These are phyloP conservation scores for Arthroderma sp. DNA, from an alignment of 2,329 filamentous ascomycete species.

Conservation along the genomic window DNA sequence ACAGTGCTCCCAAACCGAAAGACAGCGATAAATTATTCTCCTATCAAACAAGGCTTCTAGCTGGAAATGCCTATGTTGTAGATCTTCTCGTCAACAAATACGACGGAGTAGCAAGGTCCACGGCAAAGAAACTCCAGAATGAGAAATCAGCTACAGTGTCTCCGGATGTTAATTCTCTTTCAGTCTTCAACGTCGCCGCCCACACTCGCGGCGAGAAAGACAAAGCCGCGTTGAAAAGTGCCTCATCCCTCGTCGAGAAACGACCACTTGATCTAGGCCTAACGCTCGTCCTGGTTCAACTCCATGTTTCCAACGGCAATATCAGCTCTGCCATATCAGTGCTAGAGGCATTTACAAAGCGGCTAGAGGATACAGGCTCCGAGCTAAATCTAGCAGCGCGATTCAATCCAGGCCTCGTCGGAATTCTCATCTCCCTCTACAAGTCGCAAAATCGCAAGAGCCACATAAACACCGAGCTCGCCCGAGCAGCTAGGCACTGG, in stretches of 20 bases:
- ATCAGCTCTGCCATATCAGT: slow-evolving; percentile 59
- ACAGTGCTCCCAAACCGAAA: slow-evolving; percentile 35
- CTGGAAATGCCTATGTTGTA: slow-evolving; percentile 42
- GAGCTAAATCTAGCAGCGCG: slow-evolving; percentile 53
- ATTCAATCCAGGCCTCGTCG: slow-evolving; percentile 73
- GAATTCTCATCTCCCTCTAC: slow-evolving; percentile 67
- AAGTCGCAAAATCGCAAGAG: slow-evolving; percentile 58
- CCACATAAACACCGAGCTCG: slow-evolving; percentile 59
- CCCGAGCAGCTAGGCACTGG: slow-evolving; percentile 74
- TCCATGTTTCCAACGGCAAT: slow-evolving; percentile 62
- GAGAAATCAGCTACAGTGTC: slow-evolving; percentile 38
- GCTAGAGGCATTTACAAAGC: slow-evolving; percentile 61
- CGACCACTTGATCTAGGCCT: slow-evolving; percentile 70
- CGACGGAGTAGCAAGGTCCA: slow-evolving; percentile 44
- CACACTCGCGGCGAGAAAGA: slow-evolving; percentile 50
- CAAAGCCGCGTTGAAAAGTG: slow-evolving; percentile 54
- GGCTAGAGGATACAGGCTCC: slow-evolving; percentile 50
- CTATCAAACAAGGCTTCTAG: slow-evolving; percentile 43
- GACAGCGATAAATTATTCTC: slow-evolving; percentile 44
- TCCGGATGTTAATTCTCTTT: slow-evolving; percentile 41
- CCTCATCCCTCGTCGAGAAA: slow-evolving; percentile 57
- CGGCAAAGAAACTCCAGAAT: slow-evolving; percentile 36
- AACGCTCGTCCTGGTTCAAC: slow-evolving; percentile 63
- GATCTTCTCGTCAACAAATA: slow-evolving; percentile 50
- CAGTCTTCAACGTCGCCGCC: slow-evolving; percentile 61